Percentiles rank a stretch among this genome's conserved stretches.
These are phyloP conservation scores for Yamadazyma oceani DNA, from an alignment of 1,139 yeast species.

Conservation along the genomic window DNA sequence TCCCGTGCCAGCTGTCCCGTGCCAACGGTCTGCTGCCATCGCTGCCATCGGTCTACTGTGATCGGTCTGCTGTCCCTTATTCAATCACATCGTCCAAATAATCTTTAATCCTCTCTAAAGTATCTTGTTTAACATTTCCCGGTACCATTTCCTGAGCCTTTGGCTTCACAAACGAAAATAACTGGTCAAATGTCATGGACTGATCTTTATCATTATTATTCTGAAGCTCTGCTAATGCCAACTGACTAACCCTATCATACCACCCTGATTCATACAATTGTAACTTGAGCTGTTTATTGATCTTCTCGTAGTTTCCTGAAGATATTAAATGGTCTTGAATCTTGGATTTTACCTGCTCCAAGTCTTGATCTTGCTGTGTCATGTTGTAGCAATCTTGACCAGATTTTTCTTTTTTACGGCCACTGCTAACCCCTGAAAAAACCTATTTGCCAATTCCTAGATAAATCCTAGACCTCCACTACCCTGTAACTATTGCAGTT, in stretches of 20 bases:
- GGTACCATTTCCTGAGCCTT: slow-evolving; percentile 73
- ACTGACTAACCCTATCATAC: slow-evolving; percentile 70
- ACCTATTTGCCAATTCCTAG: too few species aligned
- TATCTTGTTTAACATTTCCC: slow-evolving; percentile 57
- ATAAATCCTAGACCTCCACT: too few species aligned
- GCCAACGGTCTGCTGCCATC: background rate
- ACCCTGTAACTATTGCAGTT: too few species aligned
- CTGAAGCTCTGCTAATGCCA: slow-evolving; percentile 47
- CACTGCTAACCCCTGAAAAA: too few species aligned
- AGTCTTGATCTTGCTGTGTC: slow-evolving; percentile 39
- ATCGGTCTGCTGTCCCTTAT: too few species aligned
- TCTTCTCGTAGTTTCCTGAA: slow-evolving; percentile 77
- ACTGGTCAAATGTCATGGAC: slow-evolving; percentile 51
- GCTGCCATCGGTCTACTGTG: background rate
- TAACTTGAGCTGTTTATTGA: slow-evolving; percentile 60
- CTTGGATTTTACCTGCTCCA: slow-evolving; percentile 56
- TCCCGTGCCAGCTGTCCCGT: too few species aligned
- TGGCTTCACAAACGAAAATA: slow-evolving; percentile 58
- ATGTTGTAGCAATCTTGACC: slow-evolving; percentile 10
- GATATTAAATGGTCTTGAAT: slow-evolving; percentile 71
- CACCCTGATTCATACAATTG: slow-evolving; percentile 79
- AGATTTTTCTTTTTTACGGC: too few species aligned
- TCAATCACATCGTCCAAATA: slow-evolving; percentile 58
- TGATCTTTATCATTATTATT: slow-evolving; percentile 31
- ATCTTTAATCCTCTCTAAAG: slow-evolving; percentile 55